phyloP scores from a whole-genome alignment of 805 yeast species.

The Saturnispora mendoncae region DNA sequence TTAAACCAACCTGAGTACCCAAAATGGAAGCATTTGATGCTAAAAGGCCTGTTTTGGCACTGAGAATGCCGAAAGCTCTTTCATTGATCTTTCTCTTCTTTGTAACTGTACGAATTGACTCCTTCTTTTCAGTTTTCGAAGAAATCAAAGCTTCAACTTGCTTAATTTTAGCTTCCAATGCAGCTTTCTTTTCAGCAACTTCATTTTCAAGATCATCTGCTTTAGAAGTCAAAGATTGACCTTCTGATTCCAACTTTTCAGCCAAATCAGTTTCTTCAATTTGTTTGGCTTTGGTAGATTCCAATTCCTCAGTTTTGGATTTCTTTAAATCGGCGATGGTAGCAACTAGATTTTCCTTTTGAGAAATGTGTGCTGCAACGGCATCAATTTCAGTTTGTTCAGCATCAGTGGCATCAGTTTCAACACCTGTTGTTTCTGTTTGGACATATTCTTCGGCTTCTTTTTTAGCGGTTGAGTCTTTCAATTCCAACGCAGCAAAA shows the following conservation, averaged over 20 bases:
- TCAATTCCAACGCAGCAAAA: constrained; percentile 20
- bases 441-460: constrained; percentile 33
- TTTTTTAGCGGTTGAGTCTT: constrained; percentile 23
- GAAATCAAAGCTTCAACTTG: constrained; percentile 34
- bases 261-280: constrained; percentile 23
- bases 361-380: constrained; percentile 36
- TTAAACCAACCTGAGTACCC: constrained; percentile 35
- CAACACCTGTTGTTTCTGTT: constrained; percentile 35
- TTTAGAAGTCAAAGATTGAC: constrained; percentile 30
- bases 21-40: constrained; percentile 32
- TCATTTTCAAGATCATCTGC: constrained; percentile 32
- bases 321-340: constrained; percentile 39
- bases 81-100: constrained; percentile 35
- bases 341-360: constrained; percentile 34
- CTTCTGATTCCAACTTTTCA: constrained; percentile 32
- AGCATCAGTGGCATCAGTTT: constrained; percentile 36
- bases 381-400: constrained; percentile 40
- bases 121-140: constrained; percentile 33
- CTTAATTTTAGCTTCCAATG: constrained; percentile 24
- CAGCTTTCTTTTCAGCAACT: constrained; percentile 35
- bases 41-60: constrained; percentile 30
- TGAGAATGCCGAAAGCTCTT: constrained; percentile 27
- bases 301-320: constrained; percentile 23
- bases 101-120: constrained; percentile 19
- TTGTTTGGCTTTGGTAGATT: constrained; percentile 26